Conservation (phyloP, 140 eudicot species). For the Oenanthe javanica region DNA sequence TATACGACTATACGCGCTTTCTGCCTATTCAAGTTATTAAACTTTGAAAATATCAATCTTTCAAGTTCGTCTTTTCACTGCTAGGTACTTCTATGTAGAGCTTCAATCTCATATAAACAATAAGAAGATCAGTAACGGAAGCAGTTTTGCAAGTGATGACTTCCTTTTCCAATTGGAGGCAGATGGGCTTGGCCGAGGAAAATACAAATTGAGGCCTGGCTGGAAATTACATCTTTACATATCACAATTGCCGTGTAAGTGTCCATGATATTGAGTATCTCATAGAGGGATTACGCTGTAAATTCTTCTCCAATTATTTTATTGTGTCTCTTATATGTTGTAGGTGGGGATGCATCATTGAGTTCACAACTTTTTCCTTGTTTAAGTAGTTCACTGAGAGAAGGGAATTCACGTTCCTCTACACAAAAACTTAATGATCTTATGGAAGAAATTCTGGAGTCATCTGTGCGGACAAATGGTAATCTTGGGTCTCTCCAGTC, state of each 20-base stretch:
- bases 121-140: slow-evolving; percentile 16
- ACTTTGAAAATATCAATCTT: background rate
- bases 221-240: slow-evolving; percentile 86
- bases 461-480: slow-evolving; percentile 42
- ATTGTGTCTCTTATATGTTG: slow-evolving; percentile 17
- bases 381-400: slow-evolving; percentile 36
- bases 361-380: slow-evolving; percentile 65
- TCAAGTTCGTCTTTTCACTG: background rate
- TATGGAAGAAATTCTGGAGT: slow-evolving; percentile 47
- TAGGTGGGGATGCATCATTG: slow-evolving; percentile 93
- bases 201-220: slow-evolving; percentile 55
- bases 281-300: background rate
- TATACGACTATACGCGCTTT: background rate
- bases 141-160: slow-evolving; percentile 30
- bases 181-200: slow-evolving; percentile 41
- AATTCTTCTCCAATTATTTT: slow-evolving; percentile 7
- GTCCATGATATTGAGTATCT: slow-evolving; percentile 5
- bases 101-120: slow-evolving; percentile 26
- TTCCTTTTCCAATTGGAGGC: slow-evolving; percentile 41
- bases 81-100: slow-evolving; percentile 73
- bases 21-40: slow-evolving; percentile 2
- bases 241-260: slow-evolving; percentile 93
- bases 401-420: slow-evolving; percentile 32
- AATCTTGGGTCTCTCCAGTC: slow-evolving; percentile 7
- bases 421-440: slow-evolving; percentile 50